A percentile compares a stretch with the other conserved stretches of the same genome.
Conservation (phyloP, 352 stramenopile species). For the Pythium biforme region DNA sequence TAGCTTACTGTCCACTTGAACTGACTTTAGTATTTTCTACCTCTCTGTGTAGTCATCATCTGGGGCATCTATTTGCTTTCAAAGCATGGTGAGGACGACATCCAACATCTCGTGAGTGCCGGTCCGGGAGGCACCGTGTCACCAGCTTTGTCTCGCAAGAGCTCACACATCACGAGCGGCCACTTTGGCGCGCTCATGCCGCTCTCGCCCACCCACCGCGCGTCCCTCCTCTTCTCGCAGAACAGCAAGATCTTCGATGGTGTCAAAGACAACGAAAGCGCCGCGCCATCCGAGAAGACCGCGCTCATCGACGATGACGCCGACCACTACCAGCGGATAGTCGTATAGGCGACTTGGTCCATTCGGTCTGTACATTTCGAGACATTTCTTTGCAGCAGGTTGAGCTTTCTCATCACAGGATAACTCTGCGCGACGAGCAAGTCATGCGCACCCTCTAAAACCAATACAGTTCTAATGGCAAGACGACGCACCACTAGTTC, state of each 20-base stretch:
- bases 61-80: conserved; percentile 80
- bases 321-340: conserved; percentile 32
- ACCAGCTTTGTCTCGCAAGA: conserved; percentile 32
- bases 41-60: conserved; percentile 64
- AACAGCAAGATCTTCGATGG: conserved; percentile 48
- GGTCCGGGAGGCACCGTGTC: conserved; percentile 24
- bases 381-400: background rate
- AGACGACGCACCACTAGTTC: background rate
- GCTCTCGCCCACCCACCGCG: conserved; percentile 57
- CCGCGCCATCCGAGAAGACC: conserved; percentile 34
- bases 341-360: conserved; percentile 16
- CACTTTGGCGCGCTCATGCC: conserved; percentile 84
- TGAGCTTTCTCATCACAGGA: too few species aligned
- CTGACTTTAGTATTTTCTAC: background rate
- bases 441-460: background rate
- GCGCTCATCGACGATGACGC: conserved; percentile 28
- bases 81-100: conserved; percentile 67
- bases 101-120: conserved; percentile 28
- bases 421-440: background rate
- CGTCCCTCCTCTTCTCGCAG: conserved; percentile 35
- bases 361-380: background rate
- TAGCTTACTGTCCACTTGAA: background rate
- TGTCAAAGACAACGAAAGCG: conserved; percentile 37
- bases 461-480: background rate
- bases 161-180: conserved; percentile 53